These are phyloP conservation scores for Podospora comata DNA, from an alignment of 495 filamentous ascomycete genomes.

Conservation along the genomic window DNA sequence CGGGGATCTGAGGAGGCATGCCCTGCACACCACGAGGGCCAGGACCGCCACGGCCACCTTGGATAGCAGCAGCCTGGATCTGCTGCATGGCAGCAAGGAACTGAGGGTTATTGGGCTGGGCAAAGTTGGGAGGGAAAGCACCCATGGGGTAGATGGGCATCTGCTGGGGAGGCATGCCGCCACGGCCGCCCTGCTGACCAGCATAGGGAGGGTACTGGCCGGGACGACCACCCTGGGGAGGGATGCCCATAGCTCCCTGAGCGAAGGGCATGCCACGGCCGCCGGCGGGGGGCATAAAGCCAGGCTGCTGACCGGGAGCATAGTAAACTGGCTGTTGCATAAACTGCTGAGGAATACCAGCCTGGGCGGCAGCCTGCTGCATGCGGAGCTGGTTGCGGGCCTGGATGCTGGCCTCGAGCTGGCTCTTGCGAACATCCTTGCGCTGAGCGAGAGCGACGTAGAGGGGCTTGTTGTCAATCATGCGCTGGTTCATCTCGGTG, in stretches of 20 bases:
- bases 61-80: conserved; percentile 56
- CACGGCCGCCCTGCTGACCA: conserved; percentile 75
- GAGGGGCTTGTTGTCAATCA: conserved; percentile 94
- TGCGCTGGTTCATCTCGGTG: conserved; percentile 98
- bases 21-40: conserved; percentile 72
- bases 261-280: conserved; percentile 87
- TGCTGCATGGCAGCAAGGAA: conserved; percentile 65
- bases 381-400: conserved; percentile 96
- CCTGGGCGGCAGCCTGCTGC: conserved; percentile 93
- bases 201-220: conserved; percentile 81
- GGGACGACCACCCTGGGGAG: conserved; percentile 77
- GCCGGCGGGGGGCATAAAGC: conserved; percentile 65
- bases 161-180: conserved; percentile 70
- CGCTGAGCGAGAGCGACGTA: conserved; percentile 98
- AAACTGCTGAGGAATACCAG: conserved; percentile 83
- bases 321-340: conserved; percentile 88
- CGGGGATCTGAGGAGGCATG: conserved; percentile 53
- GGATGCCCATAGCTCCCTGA: conserved; percentile 76
- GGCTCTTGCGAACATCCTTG: conserved; percentile 98
- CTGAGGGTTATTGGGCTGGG: conserved; percentile 49
- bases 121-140: conserved; percentile 67
- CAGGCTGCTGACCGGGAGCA: conserved; percentile 75
- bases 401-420: conserved; percentile 98
- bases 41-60: conserved; percentile 66
- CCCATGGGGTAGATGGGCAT: conserved; percentile 74